phyloP scores from a whole-genome alignment of 345 rosid species.

The Punica granatum region DNA sequence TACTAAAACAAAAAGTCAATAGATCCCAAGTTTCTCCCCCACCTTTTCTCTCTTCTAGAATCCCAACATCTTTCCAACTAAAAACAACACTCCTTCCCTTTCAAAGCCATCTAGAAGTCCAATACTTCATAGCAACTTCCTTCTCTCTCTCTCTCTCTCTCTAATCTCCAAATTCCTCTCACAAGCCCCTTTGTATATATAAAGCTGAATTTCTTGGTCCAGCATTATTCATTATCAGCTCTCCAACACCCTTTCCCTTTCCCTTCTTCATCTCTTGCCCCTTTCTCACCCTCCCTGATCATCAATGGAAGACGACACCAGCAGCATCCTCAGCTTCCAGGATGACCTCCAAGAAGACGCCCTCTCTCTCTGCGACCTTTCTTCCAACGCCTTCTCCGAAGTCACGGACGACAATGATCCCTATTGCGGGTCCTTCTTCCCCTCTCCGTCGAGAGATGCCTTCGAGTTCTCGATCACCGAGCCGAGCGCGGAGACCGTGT shows the following conservation, averaged over 20 bases:
- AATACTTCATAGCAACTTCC: not conserved
- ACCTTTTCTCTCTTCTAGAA: slow-evolving; percentile 3
- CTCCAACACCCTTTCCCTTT: too few species aligned
- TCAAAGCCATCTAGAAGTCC: slow-evolving; percentile 8
- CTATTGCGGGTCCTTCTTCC: slow-evolving; percentile 2
- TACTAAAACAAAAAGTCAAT: not conserved
- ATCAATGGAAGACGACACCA: not conserved
- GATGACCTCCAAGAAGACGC: slow-evolving; percentile 14
- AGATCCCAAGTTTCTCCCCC: too few species aligned
- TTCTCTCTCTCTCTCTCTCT: not conserved
- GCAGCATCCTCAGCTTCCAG: slow-evolving; percentile 4
- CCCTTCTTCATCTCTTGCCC: too few species aligned
- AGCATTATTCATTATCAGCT: not conserved
- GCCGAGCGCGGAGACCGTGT: not conserved
- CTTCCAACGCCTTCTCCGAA: slow-evolving; percentile 1
- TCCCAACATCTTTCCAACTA: not conserved
- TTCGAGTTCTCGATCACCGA: slow-evolving; percentile 21
- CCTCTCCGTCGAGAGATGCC: slow-evolving; percentile 4
- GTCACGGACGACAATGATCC: slow-evolving; percentile 12
- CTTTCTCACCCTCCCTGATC: too few species aligned
- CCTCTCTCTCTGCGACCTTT: slow-evolving; percentile 24
- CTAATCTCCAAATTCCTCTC: not conserved
- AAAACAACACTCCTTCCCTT: not conserved
- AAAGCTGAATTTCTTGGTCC: not conserved
- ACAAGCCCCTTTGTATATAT: not conserved